phyloP scores from a whole-genome alignment of 1,139 yeast genomes.

The Fermentozyma sake region DNA sequence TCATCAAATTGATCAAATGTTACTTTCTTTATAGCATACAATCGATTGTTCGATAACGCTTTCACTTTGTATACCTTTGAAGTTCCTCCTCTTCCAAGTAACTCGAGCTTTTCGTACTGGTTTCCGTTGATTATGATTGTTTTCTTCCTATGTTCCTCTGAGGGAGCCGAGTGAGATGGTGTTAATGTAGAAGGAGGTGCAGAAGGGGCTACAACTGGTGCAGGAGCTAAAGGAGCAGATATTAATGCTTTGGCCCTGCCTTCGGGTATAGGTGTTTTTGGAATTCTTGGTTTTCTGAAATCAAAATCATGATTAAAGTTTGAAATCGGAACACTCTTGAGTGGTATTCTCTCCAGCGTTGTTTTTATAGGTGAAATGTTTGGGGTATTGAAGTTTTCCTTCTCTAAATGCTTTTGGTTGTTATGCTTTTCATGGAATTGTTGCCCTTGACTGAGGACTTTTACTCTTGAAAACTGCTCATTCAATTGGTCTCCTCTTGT shows the following conservation, averaged over 20 bases:
- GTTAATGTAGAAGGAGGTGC: slow-evolving; percentile 6
- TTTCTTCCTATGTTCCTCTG: slow-evolving; percentile 24
- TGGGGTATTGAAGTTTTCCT: slow-evolving; percentile 3
- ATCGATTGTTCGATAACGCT: slow-evolving; percentile 43
- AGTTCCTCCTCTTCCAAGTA: slow-evolving; percentile 89
- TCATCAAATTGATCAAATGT: slow-evolving; percentile 78
- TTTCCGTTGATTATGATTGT: slow-evolving; percentile 47
- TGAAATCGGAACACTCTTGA: slow-evolving; percentile 14
- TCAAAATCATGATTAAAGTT: slow-evolving; percentile 12
- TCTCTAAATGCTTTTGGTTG: no score
- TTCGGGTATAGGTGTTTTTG: slow-evolving; percentile 8
- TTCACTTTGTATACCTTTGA: slow-evolving; percentile 87
- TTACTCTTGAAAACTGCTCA: no score
- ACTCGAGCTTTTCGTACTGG: slow-evolving; percentile 69
- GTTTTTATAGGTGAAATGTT: slow-evolving; percentile 1
- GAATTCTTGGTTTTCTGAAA: slow-evolving; percentile 25
- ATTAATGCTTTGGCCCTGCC: slow-evolving; percentile 3
- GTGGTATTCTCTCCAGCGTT: slow-evolving; percentile 11
- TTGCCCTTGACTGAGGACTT: no score
- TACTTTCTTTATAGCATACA: slow-evolving; percentile 82
- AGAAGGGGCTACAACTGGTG: not conserved
- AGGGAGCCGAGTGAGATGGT: no score
- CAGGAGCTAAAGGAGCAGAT: slow-evolving; percentile 1
- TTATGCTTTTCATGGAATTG: no score
- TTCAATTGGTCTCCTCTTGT: no score